phyloP scores from a whole-genome alignment of 192 early-diverging fungal species.

The Diversispora eburnea region DNA sequence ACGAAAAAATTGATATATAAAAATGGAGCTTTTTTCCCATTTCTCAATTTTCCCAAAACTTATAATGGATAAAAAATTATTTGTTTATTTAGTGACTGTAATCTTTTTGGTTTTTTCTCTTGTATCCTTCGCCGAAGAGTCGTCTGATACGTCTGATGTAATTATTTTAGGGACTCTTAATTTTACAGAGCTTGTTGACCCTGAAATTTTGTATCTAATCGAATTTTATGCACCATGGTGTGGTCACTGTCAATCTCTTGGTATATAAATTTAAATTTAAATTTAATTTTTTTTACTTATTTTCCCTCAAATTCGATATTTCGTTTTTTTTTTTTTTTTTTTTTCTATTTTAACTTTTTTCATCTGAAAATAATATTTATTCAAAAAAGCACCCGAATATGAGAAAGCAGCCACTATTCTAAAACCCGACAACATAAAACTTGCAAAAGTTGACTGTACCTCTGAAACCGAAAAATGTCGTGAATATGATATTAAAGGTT shows the following conservation, averaged over 20 bases:
- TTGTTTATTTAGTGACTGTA: not conserved
- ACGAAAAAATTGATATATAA: not conserved
- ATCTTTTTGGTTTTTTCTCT: not conserved
- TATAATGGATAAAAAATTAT: not conserved
- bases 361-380: conserved; percentile 4
- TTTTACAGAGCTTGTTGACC: conserved; percentile 59
- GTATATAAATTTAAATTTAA: conserved; percentile 39
- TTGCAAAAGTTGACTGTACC: conserved; percentile 98
- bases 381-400: conserved; percentile 80
- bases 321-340: conserved; percentile 20
- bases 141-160: conserved; percentile 45
- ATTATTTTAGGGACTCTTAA: conserved; percentile 51
- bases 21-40: not conserved
- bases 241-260: conserved; percentile 90
- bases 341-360: not conserved
- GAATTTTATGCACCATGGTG: conserved; percentile 99
- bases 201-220: conserved; percentile 73
- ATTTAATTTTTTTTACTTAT: not conserved
- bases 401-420: conserved; percentile 86
- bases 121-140: conserved; percentile 23
- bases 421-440: conserved; percentile 64
- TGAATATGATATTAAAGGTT: conserved; percentile 78
- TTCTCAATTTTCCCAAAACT: not conserved
- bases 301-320: conserved; percentile 1
- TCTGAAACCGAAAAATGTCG: conserved; percentile 79